phyloP scores from a whole-genome alignment of 352 stramenopile species.

The Pythium guiyangense region DNA sequence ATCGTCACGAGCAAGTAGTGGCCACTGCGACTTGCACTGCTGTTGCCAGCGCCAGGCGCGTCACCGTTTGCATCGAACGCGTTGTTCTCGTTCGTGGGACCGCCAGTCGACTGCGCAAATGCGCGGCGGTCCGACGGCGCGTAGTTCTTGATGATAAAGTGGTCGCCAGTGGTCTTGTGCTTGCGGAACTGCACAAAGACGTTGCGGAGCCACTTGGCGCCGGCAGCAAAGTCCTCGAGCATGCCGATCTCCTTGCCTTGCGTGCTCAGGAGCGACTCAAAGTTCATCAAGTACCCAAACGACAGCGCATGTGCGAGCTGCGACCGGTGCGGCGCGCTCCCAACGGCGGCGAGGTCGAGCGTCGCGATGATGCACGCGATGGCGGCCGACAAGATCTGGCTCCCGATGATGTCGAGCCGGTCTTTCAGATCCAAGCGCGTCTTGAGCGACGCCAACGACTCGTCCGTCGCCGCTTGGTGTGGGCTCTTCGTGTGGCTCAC shows the following conservation, averaged over 20 bases:
- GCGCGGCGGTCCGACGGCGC: conserved; percentile 26
- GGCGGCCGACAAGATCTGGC: conserved; percentile 69
- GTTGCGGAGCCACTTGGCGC: conserved; percentile 73
- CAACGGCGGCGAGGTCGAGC: conserved; percentile 53
- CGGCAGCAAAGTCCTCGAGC: conserved; percentile 89
- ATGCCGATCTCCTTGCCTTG: conserved; percentile 95
- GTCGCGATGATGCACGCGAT: conserved; percentile 62
- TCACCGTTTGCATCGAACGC: conserved; percentile 9
- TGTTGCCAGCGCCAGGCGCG: not conserved
- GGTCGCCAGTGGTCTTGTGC: conserved; percentile 28
- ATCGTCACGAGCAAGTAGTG: conserved; percentile 64
- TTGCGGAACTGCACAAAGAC: conserved; percentile 77
- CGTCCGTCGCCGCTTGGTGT: conserved; percentile 12
- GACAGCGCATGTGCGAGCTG: conserved; percentile 50
- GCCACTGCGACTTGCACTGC: conserved; percentile 1
- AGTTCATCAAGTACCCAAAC: conserved; percentile 75
- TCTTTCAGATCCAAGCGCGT: conserved; percentile 64
- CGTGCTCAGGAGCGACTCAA: conserved; percentile 85
- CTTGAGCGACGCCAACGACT: conserved; percentile 59
- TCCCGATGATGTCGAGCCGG: conserved; percentile 63
- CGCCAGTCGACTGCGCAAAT: conserved; percentile 9
- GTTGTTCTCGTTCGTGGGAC: conserved; percentile 11
- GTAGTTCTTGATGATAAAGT: conserved; percentile 64
- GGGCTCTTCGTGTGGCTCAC: conserved; percentile 13
- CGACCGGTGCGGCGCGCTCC: conserved; percentile 49